Evolutionary conservation across 495 filamentous ascomycete genomes (phyloP).

Genomic region (Cercophora samala): DNA sequence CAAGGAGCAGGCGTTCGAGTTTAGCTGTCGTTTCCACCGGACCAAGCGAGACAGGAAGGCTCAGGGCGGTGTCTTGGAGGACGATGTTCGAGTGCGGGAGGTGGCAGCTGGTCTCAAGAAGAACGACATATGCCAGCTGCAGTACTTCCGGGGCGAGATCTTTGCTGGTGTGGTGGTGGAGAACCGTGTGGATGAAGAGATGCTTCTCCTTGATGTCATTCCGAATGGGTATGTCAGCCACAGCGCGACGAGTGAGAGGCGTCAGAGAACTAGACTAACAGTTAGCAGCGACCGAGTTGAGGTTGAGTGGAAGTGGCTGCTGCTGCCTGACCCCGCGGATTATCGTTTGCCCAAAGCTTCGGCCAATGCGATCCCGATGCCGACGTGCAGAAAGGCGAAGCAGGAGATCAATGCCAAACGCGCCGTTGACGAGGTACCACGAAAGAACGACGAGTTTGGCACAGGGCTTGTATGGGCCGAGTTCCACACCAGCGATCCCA

Average conservation of each 20-base stretch:
- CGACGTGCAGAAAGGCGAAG: conserved; percentile 52
- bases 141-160: conserved; percentile 78
- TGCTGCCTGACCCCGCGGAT: conserved; percentile 62
- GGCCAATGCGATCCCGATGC: conserved; percentile 54
- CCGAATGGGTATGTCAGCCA: conserved; percentile 72
- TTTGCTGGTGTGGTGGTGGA: conserved; percentile 88
- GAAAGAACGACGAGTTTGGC: conserved; percentile 66
- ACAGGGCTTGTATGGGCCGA: conserved; percentile 74
- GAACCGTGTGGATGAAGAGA: conserved; percentile 73
- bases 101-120: conserved; percentile 64
- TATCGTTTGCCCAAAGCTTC: conserved; percentile 62
- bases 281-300: conserved; percentile 58
- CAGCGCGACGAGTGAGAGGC: conserved; percentile 15
- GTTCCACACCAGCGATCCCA: conserved; percentile 60
- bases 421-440: conserved; percentile 58
- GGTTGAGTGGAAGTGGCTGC: conserved; percentile 75
- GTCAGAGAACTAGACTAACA: conserved; percentile 31
- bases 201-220: conserved; percentile 75
- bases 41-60: conserved; percentile 74
- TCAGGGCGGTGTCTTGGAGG: conserved; percentile 63
- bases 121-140: conserved; percentile 82
- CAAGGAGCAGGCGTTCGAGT: conserved; percentile 81
- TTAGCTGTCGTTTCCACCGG: conserved; percentile 90
- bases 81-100: conserved; percentile 64
- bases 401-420: conserved; percentile 56